A percentile compares a stretch with the other conserved stretches of the same genome.
phyloP scores from a whole-genome alignment of 805 yeast genomes.

The Zygotorulaspora sp. region DNA sequence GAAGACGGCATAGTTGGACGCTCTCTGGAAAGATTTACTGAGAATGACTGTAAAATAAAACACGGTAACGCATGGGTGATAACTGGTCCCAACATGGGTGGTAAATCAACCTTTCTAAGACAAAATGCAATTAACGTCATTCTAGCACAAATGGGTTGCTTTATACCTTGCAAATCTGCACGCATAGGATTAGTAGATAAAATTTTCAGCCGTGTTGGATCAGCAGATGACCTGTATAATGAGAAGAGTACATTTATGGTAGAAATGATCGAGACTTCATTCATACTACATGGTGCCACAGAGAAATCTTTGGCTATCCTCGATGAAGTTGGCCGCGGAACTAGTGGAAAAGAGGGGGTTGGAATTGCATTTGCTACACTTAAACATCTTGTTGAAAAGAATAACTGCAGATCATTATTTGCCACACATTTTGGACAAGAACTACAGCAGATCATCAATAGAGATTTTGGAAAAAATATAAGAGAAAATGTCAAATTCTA shows the following conservation, averaged over 20 bases:
- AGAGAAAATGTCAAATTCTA: slow-evolving; percentile 19
- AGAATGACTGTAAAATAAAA: slow-evolving; percentile 32
- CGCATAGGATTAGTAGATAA: slow-evolving; percentile 69
- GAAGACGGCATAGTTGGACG: slow-evolving; percentile 59
- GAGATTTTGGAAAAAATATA: slow-evolving; percentile 25
- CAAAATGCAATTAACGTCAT: slow-evolving; percentile 68
- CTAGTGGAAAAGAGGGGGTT: slow-evolving; percentile 78
- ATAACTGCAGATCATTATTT: slow-evolving; percentile 70
- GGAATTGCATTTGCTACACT: slow-evolving; percentile 80
- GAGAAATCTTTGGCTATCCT: slow-evolving; percentile 65
- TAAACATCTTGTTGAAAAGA: slow-evolving; percentile 47
- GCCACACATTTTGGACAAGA: slow-evolving; percentile 82
- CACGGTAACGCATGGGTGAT: slow-evolving; percentile 48
- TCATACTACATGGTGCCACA: slow-evolving; percentile 63
- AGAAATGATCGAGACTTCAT: slow-evolving; percentile 82
- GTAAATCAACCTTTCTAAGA: slow-evolving; percentile 70
- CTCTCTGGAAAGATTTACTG: slow-evolving; percentile 36
- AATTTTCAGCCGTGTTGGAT: slow-evolving; percentile 75
- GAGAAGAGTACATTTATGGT: slow-evolving; percentile 91
- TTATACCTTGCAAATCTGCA: slow-evolving; percentile 63
- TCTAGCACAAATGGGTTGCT: slow-evolving; percentile 70
- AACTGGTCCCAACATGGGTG: slow-evolving; percentile 93
- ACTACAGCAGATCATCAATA: slow-evolving; percentile 39
- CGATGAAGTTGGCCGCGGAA: slow-evolving; percentile 89
- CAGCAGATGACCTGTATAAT: slow-evolving; percentile 73